Evolutionary conservation across 352 stramenopile genomes (phyloP).

Genomic region (Phytopythium montanum): DNA sequence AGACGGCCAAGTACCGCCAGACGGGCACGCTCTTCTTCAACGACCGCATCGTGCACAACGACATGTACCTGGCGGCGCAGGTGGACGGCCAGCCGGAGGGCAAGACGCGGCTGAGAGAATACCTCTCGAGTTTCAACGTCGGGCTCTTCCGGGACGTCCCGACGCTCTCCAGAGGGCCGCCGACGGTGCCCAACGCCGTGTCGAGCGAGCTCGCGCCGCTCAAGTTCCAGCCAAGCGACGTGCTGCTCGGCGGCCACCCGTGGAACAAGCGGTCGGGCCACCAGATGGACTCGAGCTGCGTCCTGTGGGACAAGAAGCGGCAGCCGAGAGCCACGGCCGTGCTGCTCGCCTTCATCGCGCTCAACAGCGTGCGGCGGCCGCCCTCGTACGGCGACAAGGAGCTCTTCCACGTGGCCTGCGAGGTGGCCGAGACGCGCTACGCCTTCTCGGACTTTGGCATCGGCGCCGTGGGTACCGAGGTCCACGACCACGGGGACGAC

Average conservation of each 20-base stretch:
- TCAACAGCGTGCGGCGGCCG: constrained; percentile 30
- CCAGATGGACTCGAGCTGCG: constrained; percentile 71
- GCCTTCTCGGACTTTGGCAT: constrained; percentile 38
- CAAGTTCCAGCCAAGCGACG: constrained; percentile 48
- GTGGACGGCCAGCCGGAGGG: constrained; percentile 19
- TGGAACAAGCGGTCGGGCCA: constrained; percentile 66
- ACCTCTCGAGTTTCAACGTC: constrained; percentile 54
- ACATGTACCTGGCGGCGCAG: constrained; percentile 40
- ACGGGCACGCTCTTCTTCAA: constrained; percentile 62
- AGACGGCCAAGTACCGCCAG: constrained; percentile 38
- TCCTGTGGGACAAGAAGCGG: constrained; percentile 67
- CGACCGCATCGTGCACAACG: constrained; percentile 36
- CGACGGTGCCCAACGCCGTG: constrained; percentile 23
- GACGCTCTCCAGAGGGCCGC: constrained; percentile 24
- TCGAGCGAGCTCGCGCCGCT: constrained; percentile 13
- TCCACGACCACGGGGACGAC: constrained; percentile 22
- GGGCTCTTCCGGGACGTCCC: constrained; percentile 30
- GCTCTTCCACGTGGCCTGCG: constrained; percentile 67
- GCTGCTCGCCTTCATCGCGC: constrained; percentile 45
- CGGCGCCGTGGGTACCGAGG: constrained; percentile 42
- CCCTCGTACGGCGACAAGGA: constrained; percentile 75
- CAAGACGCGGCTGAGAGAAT: constrained; percentile 38
- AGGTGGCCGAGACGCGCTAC: constrained; percentile 48
- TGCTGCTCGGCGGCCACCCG: constrained; percentile 46
- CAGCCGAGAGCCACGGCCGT: constrained; percentile 70